Base-by-base conservation (phyloP, 1,284 basidiomycete species). In the Ustilago bromivora region DNA sequence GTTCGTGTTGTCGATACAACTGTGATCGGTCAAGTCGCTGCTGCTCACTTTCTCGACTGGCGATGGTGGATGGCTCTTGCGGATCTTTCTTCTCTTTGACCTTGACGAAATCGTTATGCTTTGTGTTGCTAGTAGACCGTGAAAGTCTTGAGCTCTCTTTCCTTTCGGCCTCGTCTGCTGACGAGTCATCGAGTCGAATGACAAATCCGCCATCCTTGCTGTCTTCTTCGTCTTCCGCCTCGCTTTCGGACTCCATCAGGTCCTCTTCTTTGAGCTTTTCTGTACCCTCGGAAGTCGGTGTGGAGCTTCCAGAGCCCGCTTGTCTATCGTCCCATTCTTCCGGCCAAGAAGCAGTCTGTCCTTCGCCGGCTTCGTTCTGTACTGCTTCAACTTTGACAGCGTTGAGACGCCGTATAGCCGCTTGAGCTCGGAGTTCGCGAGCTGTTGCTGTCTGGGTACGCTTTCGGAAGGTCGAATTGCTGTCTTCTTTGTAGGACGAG, bases 401-500 rank as follows among this genome's bases (percentile, higher is more conserved):
- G 12, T 41, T 34, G 32, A 79, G 31, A 5, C 78, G 60, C 17
- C 65, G 64, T 43, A 75, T 47, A 2, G 79, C 76, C 17, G 79
- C 79, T 36, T 80, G 61, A 1, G 76, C 79, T 28, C 75, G 57
- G 13, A 76, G 65, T 53, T 76, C 76, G 12, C 79, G 61, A 12
- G 75, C 75, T 13, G 62, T 58, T 3, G 61, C 60, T 41, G 66
- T 71, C 34, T 76, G 69, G 4, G 76, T 70, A 0, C 75, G 66
- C 41, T 79, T 82, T 31, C 81, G 74, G 46, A 82, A 82, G 1
- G 79, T 81, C 10, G 79, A 81, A 57, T 82, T 81, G 7, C 57
- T 49, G 54, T 82, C 81, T n/a, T 57, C n/a, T 41, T 71, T 79
- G 65, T 82, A 82, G 0, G 61, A 52, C 11, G 67, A 35, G 40